Evolutionary conservation across 2,329 filamentous ascomycete genomes (phyloP).

Genomic region (Colletotrichum nymphaeae): DNA sequence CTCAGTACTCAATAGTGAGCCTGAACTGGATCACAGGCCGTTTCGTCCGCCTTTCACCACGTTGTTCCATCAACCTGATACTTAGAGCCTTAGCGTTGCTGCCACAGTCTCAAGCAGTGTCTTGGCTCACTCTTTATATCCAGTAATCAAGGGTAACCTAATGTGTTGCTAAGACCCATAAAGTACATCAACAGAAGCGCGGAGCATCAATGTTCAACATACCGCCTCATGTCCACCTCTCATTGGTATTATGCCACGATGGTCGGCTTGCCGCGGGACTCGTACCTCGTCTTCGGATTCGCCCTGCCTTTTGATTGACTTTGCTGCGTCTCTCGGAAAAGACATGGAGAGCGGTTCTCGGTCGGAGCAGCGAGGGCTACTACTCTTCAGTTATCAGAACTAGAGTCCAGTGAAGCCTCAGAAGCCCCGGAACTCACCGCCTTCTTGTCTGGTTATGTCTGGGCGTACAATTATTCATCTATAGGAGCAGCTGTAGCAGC

Average conservation of each 20-base stretch:
- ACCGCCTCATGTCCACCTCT: neutral
- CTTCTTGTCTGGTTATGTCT: neutral
- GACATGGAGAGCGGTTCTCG: neutral
- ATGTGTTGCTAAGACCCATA: neutral
- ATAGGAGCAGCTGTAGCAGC: neutral
- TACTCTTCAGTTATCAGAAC: neutral
- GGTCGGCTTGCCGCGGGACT: neutral
- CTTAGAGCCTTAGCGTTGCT: neutral
- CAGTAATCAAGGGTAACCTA: neutral
- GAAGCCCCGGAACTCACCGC: neutral
- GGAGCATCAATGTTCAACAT: neutral
- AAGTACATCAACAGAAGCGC: neutral
- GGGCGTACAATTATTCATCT: neutral
- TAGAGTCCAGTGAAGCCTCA: neutral
- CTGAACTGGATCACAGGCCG: conserved; percentile 13
- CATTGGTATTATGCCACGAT: neutral
- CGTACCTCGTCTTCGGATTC: conserved; percentile 16
- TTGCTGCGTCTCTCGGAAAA: neutral
- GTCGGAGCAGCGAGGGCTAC: neutral
- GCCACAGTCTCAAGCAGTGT: neutral
- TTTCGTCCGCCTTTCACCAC: neutral
- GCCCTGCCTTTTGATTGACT: neutral
- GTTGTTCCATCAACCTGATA: neutral
- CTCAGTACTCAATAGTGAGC: conserved; percentile 2
- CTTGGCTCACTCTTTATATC: neutral